Evolutionary conservation across 768 basidiomycete genomes (phyloP).

Genomic region (Termitomyces sp.): DNA sequence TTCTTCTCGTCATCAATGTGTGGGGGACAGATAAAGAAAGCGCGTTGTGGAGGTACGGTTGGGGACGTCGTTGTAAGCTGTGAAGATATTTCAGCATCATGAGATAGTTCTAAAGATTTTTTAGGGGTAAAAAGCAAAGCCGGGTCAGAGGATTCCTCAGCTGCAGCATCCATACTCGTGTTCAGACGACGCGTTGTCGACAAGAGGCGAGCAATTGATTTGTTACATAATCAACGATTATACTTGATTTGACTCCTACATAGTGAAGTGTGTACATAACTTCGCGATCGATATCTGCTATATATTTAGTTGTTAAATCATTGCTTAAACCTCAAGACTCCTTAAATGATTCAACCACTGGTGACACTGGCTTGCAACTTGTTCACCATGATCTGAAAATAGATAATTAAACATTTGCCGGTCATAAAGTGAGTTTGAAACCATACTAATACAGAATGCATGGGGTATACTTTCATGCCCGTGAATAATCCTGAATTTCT

Average conservation of each 20-base stretch:
- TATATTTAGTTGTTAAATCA: not conserved
- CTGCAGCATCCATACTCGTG: constrained; percentile 11
- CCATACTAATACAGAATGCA: constrained; percentile 68
- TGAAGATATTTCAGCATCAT: not conserved
- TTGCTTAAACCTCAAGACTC: not conserved
- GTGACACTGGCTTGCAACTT: constrained; percentile 42
- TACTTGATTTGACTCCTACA: no score
- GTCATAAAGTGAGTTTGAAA: not conserved
- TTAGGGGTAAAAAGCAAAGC: constrained; percentile 18
- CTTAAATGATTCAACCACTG: constrained; percentile 4
- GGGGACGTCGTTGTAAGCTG: not conserved
- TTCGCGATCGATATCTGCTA: no score
- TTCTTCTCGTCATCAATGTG: constrained; percentile 31
- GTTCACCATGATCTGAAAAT: constrained; percentile 43
- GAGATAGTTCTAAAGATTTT: not conserved
- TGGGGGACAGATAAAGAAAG: constrained; percentile 34
- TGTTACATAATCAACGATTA: not conserved
- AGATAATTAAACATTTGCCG: not conserved
- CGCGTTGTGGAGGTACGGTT: not conserved
- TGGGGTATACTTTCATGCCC: constrained; percentile 52
- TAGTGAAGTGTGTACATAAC: no score
- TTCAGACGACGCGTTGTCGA: not conserved
- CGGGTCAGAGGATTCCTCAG: constrained; percentile 13
- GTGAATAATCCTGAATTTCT: constrained; percentile 33
- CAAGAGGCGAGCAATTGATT: not conserved